A percentile compares a stretch with the other conserved stretches of the same genome.
These are phyloP conservation scores for Leishmania braziliensis DNA, from an alignment of 208 protist genomes.

Conservation along the genomic window DNA sequence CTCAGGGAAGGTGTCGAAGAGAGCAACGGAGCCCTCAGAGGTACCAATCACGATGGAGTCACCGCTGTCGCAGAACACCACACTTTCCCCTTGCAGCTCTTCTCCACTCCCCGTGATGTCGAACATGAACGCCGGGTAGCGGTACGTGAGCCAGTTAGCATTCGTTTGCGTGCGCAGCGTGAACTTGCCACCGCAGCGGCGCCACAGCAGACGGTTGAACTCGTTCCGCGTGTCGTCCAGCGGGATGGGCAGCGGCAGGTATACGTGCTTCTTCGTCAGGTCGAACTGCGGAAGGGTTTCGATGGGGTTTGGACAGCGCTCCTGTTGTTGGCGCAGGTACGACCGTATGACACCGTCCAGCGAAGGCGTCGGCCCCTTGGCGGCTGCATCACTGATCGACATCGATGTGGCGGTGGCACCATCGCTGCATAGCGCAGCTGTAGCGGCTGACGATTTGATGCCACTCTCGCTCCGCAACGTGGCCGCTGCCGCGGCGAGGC, in stretches of 20 bases:
- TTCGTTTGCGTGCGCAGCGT: slow-evolving; percentile 57
- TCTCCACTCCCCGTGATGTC: slow-evolving; percentile 74
- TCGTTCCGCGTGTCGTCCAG: slow-evolving; percentile 69
- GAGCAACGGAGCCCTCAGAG: slow-evolving; percentile 70
- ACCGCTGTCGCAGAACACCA: slow-evolving; percentile 83
- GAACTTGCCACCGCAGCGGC: slow-evolving; percentile 51
- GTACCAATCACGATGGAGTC: slow-evolving; percentile 81
- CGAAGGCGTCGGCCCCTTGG: slow-evolving; percentile 27
- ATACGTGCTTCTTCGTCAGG: slow-evolving; percentile 80
- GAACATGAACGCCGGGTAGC: slow-evolving; percentile 82
- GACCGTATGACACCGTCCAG: slow-evolving; percentile 70
- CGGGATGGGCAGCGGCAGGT: slow-evolving; percentile 55
- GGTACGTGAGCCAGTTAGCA: slow-evolving; percentile 72
- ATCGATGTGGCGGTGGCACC: slow-evolving; percentile 18
- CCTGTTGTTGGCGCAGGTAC: slow-evolving; percentile 87
- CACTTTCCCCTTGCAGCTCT: slow-evolving; percentile 69
- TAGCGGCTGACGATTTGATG: slow-evolving; percentile 14
- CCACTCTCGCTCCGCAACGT: slow-evolving; percentile 51
- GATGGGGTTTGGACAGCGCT: slow-evolving; percentile 80
- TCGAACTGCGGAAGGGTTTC: slow-evolving; percentile 90
- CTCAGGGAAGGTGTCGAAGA: slow-evolving; percentile 87
- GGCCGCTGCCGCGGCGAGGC: slow-evolving; percentile 48
- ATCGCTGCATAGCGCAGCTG: background rate
- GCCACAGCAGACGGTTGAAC: slow-evolving; percentile 64
- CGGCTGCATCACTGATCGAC: slow-evolving; percentile 26